Evolutionary conservation across 225 moss, liverwort and hornwort species (phyloP), one percentile per base, ranked within the genome.

Genomic region (Pseudisothecium myosuroides): DNA sequence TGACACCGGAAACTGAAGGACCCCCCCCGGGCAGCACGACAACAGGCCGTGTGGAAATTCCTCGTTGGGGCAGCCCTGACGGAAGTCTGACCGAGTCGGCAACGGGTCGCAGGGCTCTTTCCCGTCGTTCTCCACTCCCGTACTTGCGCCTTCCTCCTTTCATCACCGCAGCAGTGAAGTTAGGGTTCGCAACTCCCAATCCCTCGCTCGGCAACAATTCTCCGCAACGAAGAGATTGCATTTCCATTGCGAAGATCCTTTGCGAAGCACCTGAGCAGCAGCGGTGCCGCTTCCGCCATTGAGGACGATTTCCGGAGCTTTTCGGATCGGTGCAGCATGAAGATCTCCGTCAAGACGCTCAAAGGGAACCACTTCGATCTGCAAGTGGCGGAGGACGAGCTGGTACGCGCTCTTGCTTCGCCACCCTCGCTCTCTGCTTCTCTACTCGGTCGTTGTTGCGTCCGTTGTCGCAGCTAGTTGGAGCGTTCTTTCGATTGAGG

Each of bases 331-430:
- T 86, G 68, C 91, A 67, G 59, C 66, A 94, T 93, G 94, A 94
- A 93, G 94, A 94, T 94, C 88, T 94, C 94, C 61, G 92, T 94
- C 72, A 94, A 94, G 86, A 94, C 94, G 17, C 93, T 94, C 58
- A 93, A 94, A 88, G 94, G 94, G 76, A 93, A 93, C 93, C 93
- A 94, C 92, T 94, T 94, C 55, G 94, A 94, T 93, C 89, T 94
- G 91, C 90, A 94, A 77, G 93, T 94, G 62, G 91, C 91, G 39
- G 91, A 91, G 83, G 93, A 93, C 63, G 94, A 94, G 89, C 89
- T 90, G 83, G 94, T 94, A 89, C 34, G 80, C 60, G 69, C 63
- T 54, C 61, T 39, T 13, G 20, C 63, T 19, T 83, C 83, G 19
- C 12, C 54, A 12, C 6, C 39, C n/a, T 39, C 26, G 3, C 68